Evolutionary conservation across 2,329 filamentous ascomycete species (phyloP).

Genomic region (Byssochlamys sp.): DNA sequence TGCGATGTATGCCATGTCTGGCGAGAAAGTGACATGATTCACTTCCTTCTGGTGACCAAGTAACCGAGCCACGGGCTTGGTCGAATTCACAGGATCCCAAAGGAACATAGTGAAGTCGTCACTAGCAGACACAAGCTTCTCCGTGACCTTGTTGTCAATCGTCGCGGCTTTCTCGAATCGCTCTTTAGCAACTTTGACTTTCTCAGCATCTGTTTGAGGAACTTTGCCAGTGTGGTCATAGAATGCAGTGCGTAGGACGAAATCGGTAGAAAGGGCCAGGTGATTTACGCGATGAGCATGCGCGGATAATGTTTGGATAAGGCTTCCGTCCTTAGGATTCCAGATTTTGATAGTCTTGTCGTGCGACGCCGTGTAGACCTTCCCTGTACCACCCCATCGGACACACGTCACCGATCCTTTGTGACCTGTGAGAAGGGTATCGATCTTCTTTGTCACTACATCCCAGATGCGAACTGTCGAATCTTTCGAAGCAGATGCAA

Average conservation of each 20-base stretch:
- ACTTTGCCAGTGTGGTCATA: conserved; percentile 70
- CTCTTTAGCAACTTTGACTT: conserved; percentile 63
- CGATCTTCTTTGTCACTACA: conserved; percentile 64
- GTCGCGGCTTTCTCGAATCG: conserved; percentile 79
- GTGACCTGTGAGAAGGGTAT: conserved; percentile 78
- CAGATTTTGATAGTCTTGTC: conserved; percentile 90
- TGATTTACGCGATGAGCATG: conserved; percentile 97
- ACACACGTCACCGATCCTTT: conserved; percentile 83
- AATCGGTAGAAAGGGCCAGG: conserved; percentile 84
- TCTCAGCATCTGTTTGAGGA: conserved; percentile 60
- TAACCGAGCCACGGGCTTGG: conserved; percentile 77
- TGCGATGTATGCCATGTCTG: conserved; percentile 77
- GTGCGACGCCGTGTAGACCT: conserved; percentile 75
- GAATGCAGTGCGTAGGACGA: conserved; percentile 73
- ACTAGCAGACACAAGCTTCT: conserved; percentile 78
- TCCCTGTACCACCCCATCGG: conserved; percentile 82
- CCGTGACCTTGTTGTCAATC: conserved; percentile 64
- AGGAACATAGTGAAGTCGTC: conserved; percentile 96
- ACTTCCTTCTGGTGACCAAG: conserved; percentile 95
- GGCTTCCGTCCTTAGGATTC: conserved; percentile 67
- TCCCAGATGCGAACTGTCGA: conserved; percentile 81
- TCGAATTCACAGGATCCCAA: conserved; percentile 72
- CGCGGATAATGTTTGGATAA: conserved; percentile 66
- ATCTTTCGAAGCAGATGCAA: conserved; percentile 86
- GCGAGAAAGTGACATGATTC: conserved; percentile 89